These are phyloP conservation scores for Hibiscus tridactylites DNA, from an alignment of 345 rosid genomes.

Conservation along the genomic window DNA sequence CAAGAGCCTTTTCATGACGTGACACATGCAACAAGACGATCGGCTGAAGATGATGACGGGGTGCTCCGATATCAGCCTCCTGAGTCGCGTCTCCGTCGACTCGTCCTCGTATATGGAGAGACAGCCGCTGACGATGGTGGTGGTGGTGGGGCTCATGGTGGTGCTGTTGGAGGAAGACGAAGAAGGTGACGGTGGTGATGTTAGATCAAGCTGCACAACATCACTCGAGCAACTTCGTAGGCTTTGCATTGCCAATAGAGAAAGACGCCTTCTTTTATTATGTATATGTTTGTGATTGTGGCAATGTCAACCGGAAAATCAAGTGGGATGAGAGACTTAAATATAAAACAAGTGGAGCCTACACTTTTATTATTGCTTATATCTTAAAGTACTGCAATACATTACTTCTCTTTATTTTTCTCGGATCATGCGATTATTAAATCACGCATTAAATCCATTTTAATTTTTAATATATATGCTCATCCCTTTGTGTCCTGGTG, in stretches of 20 bases:
- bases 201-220: conserved; percentile 38
- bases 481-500: too few relatives aligned
- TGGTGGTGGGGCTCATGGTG: conserved; percentile 23
- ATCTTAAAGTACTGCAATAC: too few relatives aligned
- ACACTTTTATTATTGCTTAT: too few relatives aligned
- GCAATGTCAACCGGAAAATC: conserved; percentile 24
- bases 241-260: conserved; percentile 56
- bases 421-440: too few relatives aligned
- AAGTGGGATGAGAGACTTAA: conserved; percentile 20
- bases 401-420: too few relatives aligned
- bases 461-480: too few relatives aligned
- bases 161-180: conserved; percentile 15
- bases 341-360: conserved; percentile 1
- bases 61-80: conserved; percentile 82
- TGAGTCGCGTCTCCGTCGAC: conserved; percentile 62
- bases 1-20: conserved; percentile 78
- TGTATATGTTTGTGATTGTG: background rate
- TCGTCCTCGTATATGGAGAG: conserved; percentile 75
- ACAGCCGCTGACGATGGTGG: conserved; percentile 19
- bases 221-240: conserved; percentile 43
- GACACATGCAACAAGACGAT: conserved; percentile 92
- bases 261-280: background rate
- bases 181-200: conserved; percentile 6
- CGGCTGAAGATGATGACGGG: conserved; percentile 87
- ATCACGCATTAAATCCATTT: background rate